phyloP scores from a whole-genome alignment of 2,329 filamentous ascomycete genomes.

The Aspergillus pseudotamarii region DNA sequence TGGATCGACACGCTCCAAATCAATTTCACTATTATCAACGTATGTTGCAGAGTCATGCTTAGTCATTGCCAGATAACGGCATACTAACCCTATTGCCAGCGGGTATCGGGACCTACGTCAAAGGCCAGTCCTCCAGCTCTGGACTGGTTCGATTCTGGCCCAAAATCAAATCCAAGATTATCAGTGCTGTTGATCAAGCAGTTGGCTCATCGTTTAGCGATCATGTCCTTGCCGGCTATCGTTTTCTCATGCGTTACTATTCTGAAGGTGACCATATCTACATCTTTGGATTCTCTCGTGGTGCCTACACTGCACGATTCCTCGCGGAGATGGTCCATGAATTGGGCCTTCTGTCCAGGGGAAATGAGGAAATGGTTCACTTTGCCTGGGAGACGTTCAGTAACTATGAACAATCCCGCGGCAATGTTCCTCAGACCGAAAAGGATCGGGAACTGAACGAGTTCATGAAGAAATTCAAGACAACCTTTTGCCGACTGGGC shows the following conservation, averaged over 20 bases:
- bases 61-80: not conserved
- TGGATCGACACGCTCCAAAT: conserved; percentile 35
- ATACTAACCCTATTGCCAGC: conserved; percentile 2
- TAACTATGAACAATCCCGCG: conserved; percentile 36
- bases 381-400: conserved; percentile 48
- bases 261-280: conserved; percentile 55
- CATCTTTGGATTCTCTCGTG: conserved; percentile 58
- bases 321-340: conserved; percentile 56
- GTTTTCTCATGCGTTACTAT: conserved; percentile 60
- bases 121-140: conserved; percentile 8
- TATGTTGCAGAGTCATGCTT: not conserved
- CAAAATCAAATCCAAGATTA: conserved; percentile 6
- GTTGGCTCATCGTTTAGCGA: conserved; percentile 45
- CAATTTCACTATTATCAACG: conserved; percentile 14
- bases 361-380: conserved; percentile 58
- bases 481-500: conserved; percentile 52
- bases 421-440: conserved; percentile 23
- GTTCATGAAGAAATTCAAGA: conserved; percentile 49
- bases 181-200: conserved; percentile 7
- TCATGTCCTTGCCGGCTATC: conserved; percentile 57
- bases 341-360: conserved; percentile 53
- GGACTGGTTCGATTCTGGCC: not conserved
- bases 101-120: conserved; percentile 9
- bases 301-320: conserved; percentile 57
- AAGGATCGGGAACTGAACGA: conserved; percentile 21